Conservation (phyloP, 257 asterid genomes). For the Voacanga thouarsii region DNA sequence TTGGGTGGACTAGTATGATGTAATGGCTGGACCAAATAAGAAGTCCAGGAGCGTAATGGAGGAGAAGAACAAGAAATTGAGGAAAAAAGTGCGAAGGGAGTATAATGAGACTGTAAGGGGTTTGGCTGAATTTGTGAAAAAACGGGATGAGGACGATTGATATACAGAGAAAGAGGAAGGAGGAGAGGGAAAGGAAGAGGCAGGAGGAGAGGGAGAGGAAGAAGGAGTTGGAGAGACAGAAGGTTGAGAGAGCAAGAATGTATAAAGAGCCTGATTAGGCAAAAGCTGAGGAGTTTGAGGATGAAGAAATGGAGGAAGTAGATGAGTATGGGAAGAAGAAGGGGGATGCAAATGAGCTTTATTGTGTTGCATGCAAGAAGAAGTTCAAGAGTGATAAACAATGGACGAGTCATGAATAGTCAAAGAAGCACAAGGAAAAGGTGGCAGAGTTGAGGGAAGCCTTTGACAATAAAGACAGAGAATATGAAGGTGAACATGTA, state of each 20-base stretch:
- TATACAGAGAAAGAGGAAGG: constrained; percentile 81
- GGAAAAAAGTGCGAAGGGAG: constrained; percentile 83
- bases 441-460: constrained; percentile 76
- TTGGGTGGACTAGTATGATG: constrained; percentile 89
- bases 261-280: constrained; percentile 91
- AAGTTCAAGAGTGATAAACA: constrained; percentile 95
- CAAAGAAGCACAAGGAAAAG: constrained; percentile 94
- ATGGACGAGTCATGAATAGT: constrained; percentile 96
- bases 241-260: constrained; percentile 65
- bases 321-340: constrained; percentile 48
- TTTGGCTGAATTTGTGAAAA: constrained; percentile 83
- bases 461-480: constrained; percentile 65
- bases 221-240: constrained; percentile 78
- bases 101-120: constrained; percentile 90
- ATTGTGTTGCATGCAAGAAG: constrained; percentile 87
- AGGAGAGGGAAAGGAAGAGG: constrained; percentile 77
- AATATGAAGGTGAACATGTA: constrained; percentile 35
- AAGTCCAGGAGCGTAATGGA: constrained; percentile 85
- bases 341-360: constrained; percentile 44
- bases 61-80: constrained; percentile 87
- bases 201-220: constrained; percentile 70
- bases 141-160: constrained; percentile 91
- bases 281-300: constrained; percentile 61
- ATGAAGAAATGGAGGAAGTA: constrained; percentile 46
- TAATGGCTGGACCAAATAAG: constrained; percentile 76